phyloP scores from a whole-genome alignment of 148 eudicot genomes.

The Rhododendron ferrugineum region DNA sequence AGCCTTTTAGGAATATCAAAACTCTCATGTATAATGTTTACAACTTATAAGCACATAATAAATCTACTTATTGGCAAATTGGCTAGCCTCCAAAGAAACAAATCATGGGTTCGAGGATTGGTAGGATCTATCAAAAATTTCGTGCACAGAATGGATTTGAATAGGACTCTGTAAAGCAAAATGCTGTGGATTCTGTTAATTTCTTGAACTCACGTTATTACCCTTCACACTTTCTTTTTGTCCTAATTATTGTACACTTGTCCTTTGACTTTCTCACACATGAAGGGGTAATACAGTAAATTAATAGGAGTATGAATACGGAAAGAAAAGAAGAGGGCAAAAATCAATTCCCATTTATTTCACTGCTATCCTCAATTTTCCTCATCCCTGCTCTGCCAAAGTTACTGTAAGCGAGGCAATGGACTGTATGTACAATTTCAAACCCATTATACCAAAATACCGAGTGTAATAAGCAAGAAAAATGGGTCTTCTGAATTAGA shows the following conservation, averaged over 20 bases:
- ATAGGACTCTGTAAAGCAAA: neutral
- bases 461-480: neutral
- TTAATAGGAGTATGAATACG: neutral
- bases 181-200: neutral
- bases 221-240: neutral
- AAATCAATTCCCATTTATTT: neutral
- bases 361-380: neutral
- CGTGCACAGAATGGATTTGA: neutral
- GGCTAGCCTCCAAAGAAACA: too few species aligned
- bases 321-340: neutral
- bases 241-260: neutral
- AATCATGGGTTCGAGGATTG: too few species aligned
- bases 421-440: neutral
- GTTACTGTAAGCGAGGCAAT: neutral
- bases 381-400: neutral
- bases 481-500: slow-evolving; percentile 1
- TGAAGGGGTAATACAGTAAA: neutral
- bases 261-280: neutral
- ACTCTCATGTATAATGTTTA: neutral
- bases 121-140: neutral
- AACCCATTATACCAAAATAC: neutral
- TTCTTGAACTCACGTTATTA: neutral
- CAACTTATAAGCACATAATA: neutral
- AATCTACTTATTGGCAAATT: neutral
- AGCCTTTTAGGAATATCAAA: neutral